Conservation (phyloP, 139 green algal species). For the Chlorella sp. region DNA sequence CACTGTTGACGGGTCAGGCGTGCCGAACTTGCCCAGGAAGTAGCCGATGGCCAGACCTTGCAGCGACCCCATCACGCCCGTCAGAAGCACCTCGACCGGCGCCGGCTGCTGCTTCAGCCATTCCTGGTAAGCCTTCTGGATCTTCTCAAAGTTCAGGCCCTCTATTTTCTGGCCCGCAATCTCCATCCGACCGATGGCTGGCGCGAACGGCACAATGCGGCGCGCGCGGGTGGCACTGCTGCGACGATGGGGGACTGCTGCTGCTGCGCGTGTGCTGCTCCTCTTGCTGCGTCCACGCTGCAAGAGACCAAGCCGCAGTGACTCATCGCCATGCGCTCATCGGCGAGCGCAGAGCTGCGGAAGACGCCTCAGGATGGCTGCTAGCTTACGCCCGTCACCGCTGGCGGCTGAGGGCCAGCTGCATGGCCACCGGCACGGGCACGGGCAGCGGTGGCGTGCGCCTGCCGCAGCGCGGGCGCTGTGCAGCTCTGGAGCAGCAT, state of each 20-base stretch:
- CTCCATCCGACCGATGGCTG: not conserved
- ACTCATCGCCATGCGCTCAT: not conserved
- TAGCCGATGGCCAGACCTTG: conserved; percentile 57
- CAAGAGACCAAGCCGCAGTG: not conserved
- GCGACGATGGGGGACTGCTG: too few species aligned
- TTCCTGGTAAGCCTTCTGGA: conserved; percentile 29
- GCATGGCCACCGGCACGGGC: too few species aligned
- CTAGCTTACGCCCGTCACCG: too few species aligned
- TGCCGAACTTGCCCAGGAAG: conserved; percentile 65
- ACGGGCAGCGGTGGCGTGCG: too few species aligned
- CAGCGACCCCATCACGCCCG: conserved; percentile 30
- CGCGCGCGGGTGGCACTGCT: not conserved
- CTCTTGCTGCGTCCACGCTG: too few species aligned
- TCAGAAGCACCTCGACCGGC: conserved; percentile 48
- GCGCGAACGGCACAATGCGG: not conserved
- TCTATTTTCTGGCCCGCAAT: not conserved
- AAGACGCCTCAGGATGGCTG: too few species aligned
- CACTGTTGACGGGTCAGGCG: conserved; percentile 23
- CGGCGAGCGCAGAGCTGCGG: too few species aligned
- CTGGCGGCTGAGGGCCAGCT: too few species aligned
- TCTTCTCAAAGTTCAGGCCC: conserved; percentile 1
- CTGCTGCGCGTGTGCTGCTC: too few species aligned
- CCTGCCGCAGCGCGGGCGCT: too few species aligned
- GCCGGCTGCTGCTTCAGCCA: conserved; percentile 55
- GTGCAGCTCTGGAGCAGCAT: too few species aligned